A percentile compares a stretch with the other conserved stretches of the same genome.
These are phyloP conservation scores for Diaporthe capsici DNA, from an alignment of 2,329 filamentous ascomycete genomes.

Conservation along the genomic window DNA sequence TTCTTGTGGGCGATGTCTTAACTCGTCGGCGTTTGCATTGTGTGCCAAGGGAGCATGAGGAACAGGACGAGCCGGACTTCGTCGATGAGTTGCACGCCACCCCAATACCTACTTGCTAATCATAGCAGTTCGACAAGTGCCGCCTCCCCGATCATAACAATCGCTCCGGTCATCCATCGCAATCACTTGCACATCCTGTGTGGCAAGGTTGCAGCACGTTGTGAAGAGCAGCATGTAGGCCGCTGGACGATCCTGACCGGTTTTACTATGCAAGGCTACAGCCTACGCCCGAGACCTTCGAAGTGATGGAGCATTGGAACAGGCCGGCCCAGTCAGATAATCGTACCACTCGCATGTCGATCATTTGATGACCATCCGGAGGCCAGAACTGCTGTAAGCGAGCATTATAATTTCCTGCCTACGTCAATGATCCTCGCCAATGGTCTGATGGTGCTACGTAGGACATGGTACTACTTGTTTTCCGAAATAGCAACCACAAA, in stretches of 20 bases:
- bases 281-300: not conserved
- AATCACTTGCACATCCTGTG: constrained; percentile 22
- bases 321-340: not conserved
- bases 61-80: not conserved
- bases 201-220: constrained; percentile 3
- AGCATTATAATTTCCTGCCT: not conserved
- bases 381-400: not conserved
- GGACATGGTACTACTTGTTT: not conserved
- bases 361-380: not conserved
- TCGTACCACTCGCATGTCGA: not conserved
- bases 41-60: not conserved
- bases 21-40: not conserved
- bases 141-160: not conserved
- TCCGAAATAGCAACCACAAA: not conserved
- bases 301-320: not conserved
- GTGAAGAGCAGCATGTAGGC: not conserved
- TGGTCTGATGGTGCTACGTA: constrained; percentile 6
- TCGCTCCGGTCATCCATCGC: constrained; percentile 12
- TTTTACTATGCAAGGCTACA: not conserved
- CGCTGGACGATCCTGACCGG: not conserved
- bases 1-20: not conserved
- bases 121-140: not conserved
- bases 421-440: constrained; percentile 1
- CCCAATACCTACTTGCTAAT: not conserved
- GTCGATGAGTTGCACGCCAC: not conserved